Evolutionary conservation across 176 grass and related monocot species (phyloP).

Genomic region (Typha latifolia): DNA sequence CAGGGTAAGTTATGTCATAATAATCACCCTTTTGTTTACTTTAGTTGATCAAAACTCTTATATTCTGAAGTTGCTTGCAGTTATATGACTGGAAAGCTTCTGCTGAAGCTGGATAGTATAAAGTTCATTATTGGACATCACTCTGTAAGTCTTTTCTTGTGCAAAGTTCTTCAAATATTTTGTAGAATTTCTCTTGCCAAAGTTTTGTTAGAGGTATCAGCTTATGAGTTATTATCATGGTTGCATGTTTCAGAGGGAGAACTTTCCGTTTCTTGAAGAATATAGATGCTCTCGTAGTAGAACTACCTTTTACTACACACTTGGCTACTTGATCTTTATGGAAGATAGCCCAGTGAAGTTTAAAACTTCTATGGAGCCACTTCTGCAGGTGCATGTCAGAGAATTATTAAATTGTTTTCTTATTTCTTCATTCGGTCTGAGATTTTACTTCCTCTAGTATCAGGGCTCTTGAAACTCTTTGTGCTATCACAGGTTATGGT

Average conservation of each 20-base stretch:
- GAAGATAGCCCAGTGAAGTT: conserved; percentile 92
- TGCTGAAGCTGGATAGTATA: conserved; percentile 90
- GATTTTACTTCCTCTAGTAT: conserved; percentile 4
- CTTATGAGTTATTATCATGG: background rate
- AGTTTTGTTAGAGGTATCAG: conserved; percentile 15
- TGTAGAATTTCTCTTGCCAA: background rate
- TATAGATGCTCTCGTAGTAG: conserved; percentile 81
- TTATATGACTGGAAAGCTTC: conserved; percentile 97
- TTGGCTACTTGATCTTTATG: conserved; percentile 95
- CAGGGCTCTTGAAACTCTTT: conserved; percentile 12
- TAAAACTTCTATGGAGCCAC: conserved; percentile 89
- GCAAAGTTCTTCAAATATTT: background rate
- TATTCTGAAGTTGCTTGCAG: conserved; percentile 37
- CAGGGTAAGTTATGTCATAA: conserved; percentile 53
- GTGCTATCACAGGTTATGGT: conserved; percentile 50
- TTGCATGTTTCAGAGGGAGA: conserved; percentile 52
- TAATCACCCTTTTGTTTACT: background rate
- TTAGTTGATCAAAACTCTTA: conserved; percentile 18
- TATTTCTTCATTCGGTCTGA: background rate
- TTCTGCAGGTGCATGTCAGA: conserved; percentile 52
- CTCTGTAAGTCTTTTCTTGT: conserved; percentile 41
- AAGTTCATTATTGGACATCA: conserved; percentile 95
- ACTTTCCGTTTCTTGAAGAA: conserved; percentile 83
- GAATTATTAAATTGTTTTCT: background rate
- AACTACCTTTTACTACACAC: conserved; percentile 96